Conservation (phyloP, 2,329 filamentous ascomycete species). For the Alternaria viburni region DNA sequence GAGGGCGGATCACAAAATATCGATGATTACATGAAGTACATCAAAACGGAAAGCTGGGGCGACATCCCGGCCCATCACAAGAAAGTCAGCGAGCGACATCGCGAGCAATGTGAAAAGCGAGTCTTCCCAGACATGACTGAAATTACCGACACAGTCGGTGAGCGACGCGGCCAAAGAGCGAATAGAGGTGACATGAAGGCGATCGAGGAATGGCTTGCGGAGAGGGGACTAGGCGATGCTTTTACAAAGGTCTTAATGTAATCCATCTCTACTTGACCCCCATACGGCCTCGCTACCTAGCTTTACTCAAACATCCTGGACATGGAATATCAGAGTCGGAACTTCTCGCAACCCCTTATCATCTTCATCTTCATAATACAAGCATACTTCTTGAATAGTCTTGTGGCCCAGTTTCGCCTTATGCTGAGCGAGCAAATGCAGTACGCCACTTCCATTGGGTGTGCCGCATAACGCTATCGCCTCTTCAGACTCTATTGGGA, state of each 20-base stretch:
- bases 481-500: slow-evolving; percentile 8
- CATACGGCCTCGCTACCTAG: not conserved
- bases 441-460: slow-evolving; percentile 14
- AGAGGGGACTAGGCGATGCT: slow-evolving; percentile 53
- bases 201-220: slow-evolving; percentile 58
- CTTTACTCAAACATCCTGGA: not conserved
- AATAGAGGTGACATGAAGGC: slow-evolving; percentile 63
- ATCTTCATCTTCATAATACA: slow-evolving; percentile 3
- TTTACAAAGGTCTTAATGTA: slow-evolving; percentile 53
- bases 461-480: slow-evolving; percentile 9
- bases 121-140: slow-evolving; percentile 64
- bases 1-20: slow-evolving; percentile 58
- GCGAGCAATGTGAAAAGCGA: slow-evolving; percentile 51
- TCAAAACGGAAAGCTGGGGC: slow-evolving; percentile 68
- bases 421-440: slow-evolving; percentile 9
- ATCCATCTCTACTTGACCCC: not conserved
- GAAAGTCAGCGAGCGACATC: slow-evolving; percentile 64
- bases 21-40: slow-evolving; percentile 67
- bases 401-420: slow-evolving; percentile 11
- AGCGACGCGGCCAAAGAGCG: slow-evolving; percentile 57
- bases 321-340: not conserved
- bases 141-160: slow-evolving; percentile 60
- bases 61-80: slow-evolving; percentile 68
- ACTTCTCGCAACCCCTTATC: not conserved
- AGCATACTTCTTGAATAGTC: slow-evolving; percentile 3